Evolutionary conservation across 2,329 filamentous ascomycete species (phyloP).

Genomic region (Aspergillus tamarii): DNA sequence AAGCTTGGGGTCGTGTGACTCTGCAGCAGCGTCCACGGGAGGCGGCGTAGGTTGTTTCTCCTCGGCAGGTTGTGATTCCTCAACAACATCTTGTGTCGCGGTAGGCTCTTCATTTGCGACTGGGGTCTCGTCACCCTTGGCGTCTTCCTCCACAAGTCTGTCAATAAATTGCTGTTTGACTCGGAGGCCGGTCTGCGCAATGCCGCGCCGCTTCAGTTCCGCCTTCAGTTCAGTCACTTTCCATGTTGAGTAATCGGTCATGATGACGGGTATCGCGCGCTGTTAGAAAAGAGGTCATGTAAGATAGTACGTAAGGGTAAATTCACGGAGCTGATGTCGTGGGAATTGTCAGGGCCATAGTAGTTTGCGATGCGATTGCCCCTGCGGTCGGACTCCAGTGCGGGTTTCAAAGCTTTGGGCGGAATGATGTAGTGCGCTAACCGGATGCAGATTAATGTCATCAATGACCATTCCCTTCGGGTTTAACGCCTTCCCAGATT

Average conservation of each 20-base stretch:
- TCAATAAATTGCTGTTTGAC: conserved; percentile 67
- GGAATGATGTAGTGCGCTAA: conserved; percentile 25
- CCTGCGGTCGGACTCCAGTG: conserved; percentile 18
- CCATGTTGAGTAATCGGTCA: conserved; percentile 60
- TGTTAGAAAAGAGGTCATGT: conserved; percentile 6
- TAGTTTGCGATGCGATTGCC: conserved; percentile 15
- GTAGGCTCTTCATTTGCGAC: conserved; percentile 28
- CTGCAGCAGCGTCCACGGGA: conserved; percentile 11
- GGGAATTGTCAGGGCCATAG: conserved; percentile 16
- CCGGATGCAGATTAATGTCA: background rate
- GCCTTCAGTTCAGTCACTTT: conserved; percentile 77
- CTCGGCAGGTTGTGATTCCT: conserved; percentile 18
- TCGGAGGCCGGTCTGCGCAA: conserved; percentile 71
- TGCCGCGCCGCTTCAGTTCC: conserved; percentile 72
- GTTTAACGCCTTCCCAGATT: conserved; percentile 1
- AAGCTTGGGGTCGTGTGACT: conserved; percentile 21
- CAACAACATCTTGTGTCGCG: conserved; percentile 18
- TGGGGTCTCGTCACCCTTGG: conserved; percentile 32
- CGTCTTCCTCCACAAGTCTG: conserved; percentile 57
- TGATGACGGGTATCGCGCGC: conserved; percentile 30
- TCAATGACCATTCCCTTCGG: background rate
- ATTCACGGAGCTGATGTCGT: conserved; percentile 5
- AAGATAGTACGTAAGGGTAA: background rate
- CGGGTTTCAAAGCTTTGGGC: conserved; percentile 11
- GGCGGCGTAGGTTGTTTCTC: conserved; percentile 14